These are phyloP conservation scores for Ilyonectria destructans DNA, from an alignment of 2,329 filamentous ascomycete genomes.

Conservation along the genomic window DNA sequence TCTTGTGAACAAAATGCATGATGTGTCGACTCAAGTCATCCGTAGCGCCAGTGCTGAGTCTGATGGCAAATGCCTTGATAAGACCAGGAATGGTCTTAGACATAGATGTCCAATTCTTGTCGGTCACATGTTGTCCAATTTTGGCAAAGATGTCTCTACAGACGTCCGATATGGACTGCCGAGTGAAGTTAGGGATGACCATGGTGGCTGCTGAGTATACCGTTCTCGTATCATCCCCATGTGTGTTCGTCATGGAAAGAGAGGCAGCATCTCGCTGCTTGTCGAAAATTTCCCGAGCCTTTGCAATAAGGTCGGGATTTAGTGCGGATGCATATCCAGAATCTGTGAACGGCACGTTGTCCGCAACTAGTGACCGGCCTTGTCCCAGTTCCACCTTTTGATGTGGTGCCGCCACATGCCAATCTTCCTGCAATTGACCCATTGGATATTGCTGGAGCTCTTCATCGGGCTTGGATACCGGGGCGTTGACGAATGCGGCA, in stretches of 20 bases:
- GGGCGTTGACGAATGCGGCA: too few species aligned
- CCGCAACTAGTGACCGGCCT: too few species aligned
- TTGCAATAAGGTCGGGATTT: not conserved
- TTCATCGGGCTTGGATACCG: too few species aligned
- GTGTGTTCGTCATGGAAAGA: too few species aligned
- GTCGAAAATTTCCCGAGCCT: not conserved
- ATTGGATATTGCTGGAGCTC: too few species aligned
- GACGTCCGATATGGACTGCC: constrained; percentile 5
- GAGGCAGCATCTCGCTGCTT: not conserved
- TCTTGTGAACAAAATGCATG: constrained; percentile 12
- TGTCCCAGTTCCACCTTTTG: too few species aligned
- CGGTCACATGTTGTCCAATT: not conserved
- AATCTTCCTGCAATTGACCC: too few species aligned
- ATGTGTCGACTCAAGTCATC: not conserved
- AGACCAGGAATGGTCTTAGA: not conserved
- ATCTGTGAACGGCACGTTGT: constrained; percentile 9
- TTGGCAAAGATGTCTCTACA: constrained; percentile 11
- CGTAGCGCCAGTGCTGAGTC: not conserved
- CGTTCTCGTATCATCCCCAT: not conserved
- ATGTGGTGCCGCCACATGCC: too few species aligned
- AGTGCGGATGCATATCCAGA: constrained; percentile 5
- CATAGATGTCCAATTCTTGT: not conserved
- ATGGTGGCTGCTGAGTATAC: constrained; percentile 3
- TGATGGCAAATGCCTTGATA: constrained; percentile 12
- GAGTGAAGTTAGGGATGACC: not conserved